Evolutionary conservation across 1,284 basidiomycete genomes (phyloP).

Genomic region (Leccinum pachyderme): DNA sequence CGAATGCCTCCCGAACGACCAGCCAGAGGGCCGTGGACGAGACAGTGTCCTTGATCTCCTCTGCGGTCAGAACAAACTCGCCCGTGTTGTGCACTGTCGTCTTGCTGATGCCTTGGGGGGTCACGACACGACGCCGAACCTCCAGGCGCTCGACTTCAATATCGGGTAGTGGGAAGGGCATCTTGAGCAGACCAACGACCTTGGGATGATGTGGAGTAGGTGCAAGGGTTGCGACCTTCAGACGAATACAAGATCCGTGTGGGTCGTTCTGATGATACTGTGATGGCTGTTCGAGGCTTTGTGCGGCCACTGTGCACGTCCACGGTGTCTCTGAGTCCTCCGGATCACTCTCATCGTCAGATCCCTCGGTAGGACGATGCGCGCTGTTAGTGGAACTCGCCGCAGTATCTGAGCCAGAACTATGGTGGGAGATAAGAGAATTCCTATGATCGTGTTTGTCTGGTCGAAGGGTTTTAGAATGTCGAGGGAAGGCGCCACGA

Average conservation of each 20-base stretch:
- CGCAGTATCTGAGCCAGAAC: slow-evolving; percentile 28
- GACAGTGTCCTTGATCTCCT: slow-evolving; percentile 93
- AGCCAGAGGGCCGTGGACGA: slow-evolving; percentile 90
- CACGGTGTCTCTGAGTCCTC: slow-evolving; percentile 97
- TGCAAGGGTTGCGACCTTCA: slow-evolving; percentile 77
- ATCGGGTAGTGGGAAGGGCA: slow-evolving; percentile 83
- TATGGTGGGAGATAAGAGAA: slow-evolving; percentile 31
- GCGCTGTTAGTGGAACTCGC: slow-evolving; percentile 22
- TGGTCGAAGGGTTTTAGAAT: slow-evolving; percentile 9
- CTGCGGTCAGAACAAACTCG: slow-evolving; percentile 71
- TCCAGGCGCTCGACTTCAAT: slow-evolving; percentile 62
- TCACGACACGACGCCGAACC: slow-evolving; percentile 50
- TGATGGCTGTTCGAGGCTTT: slow-evolving; percentile 29
- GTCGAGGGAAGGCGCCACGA: slow-evolving; percentile 2
- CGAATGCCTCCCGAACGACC: slow-evolving; percentile 88
- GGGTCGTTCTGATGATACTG: slow-evolving; percentile 3
- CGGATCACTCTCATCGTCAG: slow-evolving; percentile 78
- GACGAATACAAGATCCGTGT: slow-evolving; percentile 29
- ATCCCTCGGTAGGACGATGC: slow-evolving; percentile 37
- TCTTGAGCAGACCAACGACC: slow-evolving; percentile 86
- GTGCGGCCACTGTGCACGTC: slow-evolving; percentile 75
- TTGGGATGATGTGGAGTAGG: slow-evolving; percentile 97
- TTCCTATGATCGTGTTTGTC: slow-evolving; percentile 15
- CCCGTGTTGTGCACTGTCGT: slow-evolving; percentile 35
- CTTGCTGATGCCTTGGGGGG: slow-evolving; percentile 42